Conservation (phyloP, 2,329 filamentous ascomycete genomes). For the Fusarium brachygibbosum region DNA sequence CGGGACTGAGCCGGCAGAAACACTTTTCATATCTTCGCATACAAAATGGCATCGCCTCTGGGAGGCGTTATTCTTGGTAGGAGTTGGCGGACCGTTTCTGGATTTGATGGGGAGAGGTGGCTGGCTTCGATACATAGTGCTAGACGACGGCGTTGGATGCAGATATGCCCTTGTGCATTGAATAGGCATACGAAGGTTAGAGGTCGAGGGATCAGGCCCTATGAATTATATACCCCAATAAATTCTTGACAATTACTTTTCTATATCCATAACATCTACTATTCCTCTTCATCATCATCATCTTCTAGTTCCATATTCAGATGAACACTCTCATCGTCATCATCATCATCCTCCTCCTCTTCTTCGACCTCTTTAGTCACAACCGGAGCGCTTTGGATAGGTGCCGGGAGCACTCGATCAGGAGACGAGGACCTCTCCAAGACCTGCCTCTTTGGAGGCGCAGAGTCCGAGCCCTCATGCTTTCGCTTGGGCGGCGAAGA, state of each 20-base stretch:
- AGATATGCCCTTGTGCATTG: constrained; percentile 35
- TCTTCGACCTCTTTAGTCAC: constrained; percentile 45
- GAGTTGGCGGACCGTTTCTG: constrained; percentile 37
- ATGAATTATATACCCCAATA: constrained; percentile 41
- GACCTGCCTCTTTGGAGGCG: constrained; percentile 58
- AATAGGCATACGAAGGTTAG: constrained; percentile 36
- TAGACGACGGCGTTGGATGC: constrained; percentile 33
- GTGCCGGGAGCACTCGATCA: constrained; percentile 23
- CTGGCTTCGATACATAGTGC: constrained; percentile 5
- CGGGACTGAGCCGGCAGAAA: constrained; percentile 73
- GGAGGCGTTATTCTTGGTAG: constrained; percentile 37
- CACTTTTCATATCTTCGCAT: constrained; percentile 12
- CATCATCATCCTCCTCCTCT: constrained; percentile 54
- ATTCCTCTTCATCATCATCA: constrained; percentile 59
- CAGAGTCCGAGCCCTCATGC: constrained; percentile 54
- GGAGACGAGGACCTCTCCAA: constrained; percentile 52
- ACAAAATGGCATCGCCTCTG: constrained; percentile 17
- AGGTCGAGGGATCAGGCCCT: constrained; percentile 31
- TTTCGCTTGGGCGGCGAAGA: constrained; percentile 57
- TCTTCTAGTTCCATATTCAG: constrained; percentile 72
- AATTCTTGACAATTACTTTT: constrained; percentile 26
- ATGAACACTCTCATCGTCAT: constrained; percentile 67
- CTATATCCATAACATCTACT: constrained; percentile 14
- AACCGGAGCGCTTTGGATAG: constrained; percentile 35
- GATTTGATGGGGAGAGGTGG: constrained; percentile 21